Evolutionary conservation across 2,329 filamentous ascomycete species (phyloP), one percentile per base, ranked within the genome.

Genomic region (Hortaea werneckii): DNA sequence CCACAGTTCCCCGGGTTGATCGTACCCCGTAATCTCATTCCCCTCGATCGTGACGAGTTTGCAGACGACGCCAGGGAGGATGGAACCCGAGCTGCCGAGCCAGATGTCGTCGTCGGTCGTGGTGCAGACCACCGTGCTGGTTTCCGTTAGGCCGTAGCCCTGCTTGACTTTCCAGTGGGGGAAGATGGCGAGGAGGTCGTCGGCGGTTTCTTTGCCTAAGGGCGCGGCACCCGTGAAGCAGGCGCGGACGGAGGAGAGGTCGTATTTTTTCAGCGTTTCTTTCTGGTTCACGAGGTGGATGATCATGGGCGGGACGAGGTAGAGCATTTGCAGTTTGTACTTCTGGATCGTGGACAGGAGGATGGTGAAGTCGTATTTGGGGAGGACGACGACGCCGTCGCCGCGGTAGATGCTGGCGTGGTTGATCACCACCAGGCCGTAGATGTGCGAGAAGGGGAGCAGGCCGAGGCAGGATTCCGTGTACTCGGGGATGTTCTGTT

Each of bases 161-260:
- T 57, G 54, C 40, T 78, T 71, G 40, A 89, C 73, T 2, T 67
- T 65, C 77, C 83, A 85, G 1, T 66, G 67, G 0, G 85, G 83
- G 54, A 78, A 85, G 32, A 77, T 63, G 45, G 73, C 73, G 12
- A 73, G 67, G 20, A 88, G 65, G 5, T 84, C 80, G 34, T 77
- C 70, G 1, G 83, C 77, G 0, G 82, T 85, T 45, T 49, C 60
- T 48, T 60, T 60, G 39, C 79, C 72, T 0, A 90, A 68, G 0
- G 87, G 87, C 4, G 87, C 87, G 0, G 87, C 87, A 2, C 87
- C 87, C 0, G 82, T 85, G 61, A 84, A 87, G 8, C 87, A 64
- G 1, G 69, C 63, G 6, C 68, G 69, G 0, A 90, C 80, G 41
- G 77, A 82, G 55, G 77, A 82, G 1, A 94, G 68, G 56, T 92